Evolutionary conservation across 2,329 filamentous ascomycete genomes (phyloP).

Genomic region (Fulvia fulva): DNA sequence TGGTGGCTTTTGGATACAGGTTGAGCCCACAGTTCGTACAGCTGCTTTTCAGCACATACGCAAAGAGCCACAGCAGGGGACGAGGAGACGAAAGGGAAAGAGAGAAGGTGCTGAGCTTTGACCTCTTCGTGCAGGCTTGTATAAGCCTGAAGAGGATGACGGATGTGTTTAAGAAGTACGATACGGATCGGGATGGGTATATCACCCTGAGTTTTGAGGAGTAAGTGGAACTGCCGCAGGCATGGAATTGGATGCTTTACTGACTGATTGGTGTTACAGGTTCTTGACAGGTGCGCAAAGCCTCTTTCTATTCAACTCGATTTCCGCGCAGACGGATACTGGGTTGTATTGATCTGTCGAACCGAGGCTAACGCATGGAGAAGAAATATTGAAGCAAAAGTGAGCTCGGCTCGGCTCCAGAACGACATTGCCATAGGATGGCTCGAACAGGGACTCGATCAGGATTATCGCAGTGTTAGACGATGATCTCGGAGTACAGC

Average conservation of each 20-base stretch:
- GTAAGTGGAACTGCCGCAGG: constrained; percentile 26
- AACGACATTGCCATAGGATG: no score
- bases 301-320: constrained; percentile 53
- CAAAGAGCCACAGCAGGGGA: constrained; percentile 44
- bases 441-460: no score
- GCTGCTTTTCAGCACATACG: constrained; percentile 83
- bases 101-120: constrained; percentile 57
- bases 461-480: no score
- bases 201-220: constrained; percentile 53
- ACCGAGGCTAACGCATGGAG: constrained; percentile 16
- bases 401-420: constrained; percentile 8
- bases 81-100: constrained; percentile 36
- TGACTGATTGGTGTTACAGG: constrained; percentile 24
- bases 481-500: no score
- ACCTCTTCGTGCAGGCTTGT: constrained; percentile 95
- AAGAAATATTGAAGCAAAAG: constrained; percentile 26
- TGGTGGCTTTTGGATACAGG: constrained; percentile 88
- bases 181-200: constrained; percentile 92
- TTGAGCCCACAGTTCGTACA: constrained; percentile 79
- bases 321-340: constrained; percentile 49
- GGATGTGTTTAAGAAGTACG: constrained; percentile 98
- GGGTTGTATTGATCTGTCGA: constrained; percentile 43
- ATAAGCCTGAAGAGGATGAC: constrained; percentile 98
- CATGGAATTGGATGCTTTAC: constrained; percentile 1
- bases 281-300: constrained; percentile 54